Percentiles rank a stretch among this genome's conserved stretches.
Evolutionary conservation across 352 stramenopile genomes (phyloP).

Genomic region (Peronospora destructor): DNA sequence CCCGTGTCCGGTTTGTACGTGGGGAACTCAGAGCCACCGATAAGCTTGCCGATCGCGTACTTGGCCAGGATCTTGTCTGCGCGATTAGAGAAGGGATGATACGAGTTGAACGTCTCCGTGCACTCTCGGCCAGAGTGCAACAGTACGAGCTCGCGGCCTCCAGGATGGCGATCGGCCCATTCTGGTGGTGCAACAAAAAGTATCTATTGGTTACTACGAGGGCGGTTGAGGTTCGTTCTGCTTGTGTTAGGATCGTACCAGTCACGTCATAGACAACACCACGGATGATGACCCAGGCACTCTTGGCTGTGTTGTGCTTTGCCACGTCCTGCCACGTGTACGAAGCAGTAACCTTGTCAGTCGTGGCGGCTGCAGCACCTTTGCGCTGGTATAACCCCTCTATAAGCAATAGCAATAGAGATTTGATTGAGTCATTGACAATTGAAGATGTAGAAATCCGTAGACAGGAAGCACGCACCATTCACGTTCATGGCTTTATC

Average conservation of each 20-base stretch:
- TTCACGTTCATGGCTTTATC: slow-evolving; percentile 16
- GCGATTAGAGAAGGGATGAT: slow-evolving; percentile 83
- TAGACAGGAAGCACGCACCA: slow-evolving; percentile 11
- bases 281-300: slow-evolving; percentile 95
- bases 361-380: slow-evolving; percentile 12
- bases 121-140: slow-evolving; percentile 77
- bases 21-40: slow-evolving; percentile 79
- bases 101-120: slow-evolving; percentile 88
- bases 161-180: slow-evolving; percentile 80
- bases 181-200: slow-evolving; percentile 25
- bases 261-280: slow-evolving; percentile 93
- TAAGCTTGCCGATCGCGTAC: slow-evolving; percentile 80
- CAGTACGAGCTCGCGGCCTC: slow-evolving; percentile 73
- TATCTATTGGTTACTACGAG: not conserved
- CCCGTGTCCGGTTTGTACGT: slow-evolving; percentile 87
- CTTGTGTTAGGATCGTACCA: slow-evolving; percentile 27
- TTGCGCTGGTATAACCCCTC: slow-evolving; percentile 63
- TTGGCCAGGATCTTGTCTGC: slow-evolving; percentile 78
- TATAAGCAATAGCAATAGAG: not conserved
- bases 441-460: not conserved
- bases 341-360: slow-evolving; percentile 24
- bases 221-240: not conserved
- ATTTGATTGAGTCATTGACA: not conserved
- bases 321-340: slow-evolving; percentile 94
- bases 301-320: slow-evolving; percentile 91